Percentiles rank a stretch among this genome's conserved stretches.
phyloP scores from a whole-genome alignment of 2,329 filamentous ascomycete species.

The Aureobasidium subglaciale region DNA sequence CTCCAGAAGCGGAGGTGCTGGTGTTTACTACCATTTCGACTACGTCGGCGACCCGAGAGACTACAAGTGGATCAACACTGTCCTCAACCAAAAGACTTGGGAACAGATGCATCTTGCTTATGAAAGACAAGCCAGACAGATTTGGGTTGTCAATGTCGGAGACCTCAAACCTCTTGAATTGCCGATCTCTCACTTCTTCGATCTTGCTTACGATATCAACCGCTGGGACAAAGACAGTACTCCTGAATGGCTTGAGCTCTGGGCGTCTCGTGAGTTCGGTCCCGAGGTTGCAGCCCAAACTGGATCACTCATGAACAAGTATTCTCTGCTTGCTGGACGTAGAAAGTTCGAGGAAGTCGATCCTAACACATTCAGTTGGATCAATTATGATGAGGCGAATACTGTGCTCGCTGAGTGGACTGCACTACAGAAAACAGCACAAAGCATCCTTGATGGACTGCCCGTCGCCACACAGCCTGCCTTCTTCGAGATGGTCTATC shows the following conservation, averaged over 20 bases:
- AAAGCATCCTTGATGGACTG: slow-evolving; percentile 50
- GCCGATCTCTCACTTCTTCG: slow-evolving; percentile 60
- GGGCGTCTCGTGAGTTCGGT: slow-evolving; percentile 54
- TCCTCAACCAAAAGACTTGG: slow-evolving; percentile 57
- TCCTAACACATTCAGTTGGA: slow-evolving; percentile 50
- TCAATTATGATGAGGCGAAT: slow-evolving; percentile 60
- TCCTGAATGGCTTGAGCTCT: slow-evolving; percentile 49
- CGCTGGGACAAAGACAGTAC: slow-evolving; percentile 51
- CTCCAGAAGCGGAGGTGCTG: slow-evolving; percentile 53
- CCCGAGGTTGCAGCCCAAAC: slow-evolving; percentile 41
- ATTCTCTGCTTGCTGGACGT: slow-evolving; percentile 50
- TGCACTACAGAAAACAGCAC: slow-evolving; percentile 46
- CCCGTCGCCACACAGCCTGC: slow-evolving; percentile 45
- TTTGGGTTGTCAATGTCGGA: slow-evolving; percentile 63
- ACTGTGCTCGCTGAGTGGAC: slow-evolving; percentile 50
- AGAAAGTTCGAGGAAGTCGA: slow-evolving; percentile 59
- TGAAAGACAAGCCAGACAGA: slow-evolving; percentile 50
- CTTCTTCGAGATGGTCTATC: slow-evolving; percentile 57
- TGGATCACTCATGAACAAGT: slow-evolving; percentile 47
- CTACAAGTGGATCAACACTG: slow-evolving; percentile 56
- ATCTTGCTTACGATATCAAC: slow-evolving; percentile 59
- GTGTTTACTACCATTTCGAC: slow-evolving; percentile 60
- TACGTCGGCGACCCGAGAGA: slow-evolving; percentile 52
- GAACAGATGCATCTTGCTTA: slow-evolving; percentile 60
- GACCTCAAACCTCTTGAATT: slow-evolving; percentile 61